Conservation (phyloP, 2,329 filamentous ascomycete species). For the Rutstroemia sp. region DNA sequence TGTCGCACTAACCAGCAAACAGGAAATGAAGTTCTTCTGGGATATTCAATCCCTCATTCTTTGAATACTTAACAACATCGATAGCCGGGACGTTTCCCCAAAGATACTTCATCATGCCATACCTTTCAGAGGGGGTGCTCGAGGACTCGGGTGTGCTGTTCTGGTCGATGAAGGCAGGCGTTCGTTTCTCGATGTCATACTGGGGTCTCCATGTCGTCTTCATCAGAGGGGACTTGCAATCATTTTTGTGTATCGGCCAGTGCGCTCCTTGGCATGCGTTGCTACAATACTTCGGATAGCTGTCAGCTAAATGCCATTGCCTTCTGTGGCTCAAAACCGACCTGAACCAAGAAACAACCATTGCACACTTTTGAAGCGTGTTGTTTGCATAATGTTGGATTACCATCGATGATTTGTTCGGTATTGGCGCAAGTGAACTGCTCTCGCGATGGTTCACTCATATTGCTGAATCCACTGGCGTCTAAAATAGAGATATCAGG, state of each 20-base stretch:
- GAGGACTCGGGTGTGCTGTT: too few relatives aligned
- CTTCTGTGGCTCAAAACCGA: background rate
- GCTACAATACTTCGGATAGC: background rate
- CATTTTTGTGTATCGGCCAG: conserved; percentile 1
- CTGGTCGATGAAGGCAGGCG: conserved; percentile 18
- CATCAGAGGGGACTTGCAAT: conserved; percentile 3
- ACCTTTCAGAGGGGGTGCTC: background rate
- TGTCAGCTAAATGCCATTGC: background rate
- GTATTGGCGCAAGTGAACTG: background rate
- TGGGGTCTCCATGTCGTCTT: conserved; percentile 1
- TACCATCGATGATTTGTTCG: background rate
- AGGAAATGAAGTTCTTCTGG: background rate
- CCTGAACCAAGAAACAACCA: conserved; percentile 5
- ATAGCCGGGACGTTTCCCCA: conserved; percentile 8
- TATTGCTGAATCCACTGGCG: background rate
- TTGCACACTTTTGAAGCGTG: background rate
- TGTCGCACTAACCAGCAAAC: background rate
- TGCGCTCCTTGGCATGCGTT: conserved; percentile 30
- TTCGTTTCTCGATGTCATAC: background rate
- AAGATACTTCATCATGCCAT: conserved; percentile 2
- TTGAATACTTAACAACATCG: background rate
- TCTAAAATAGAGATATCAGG: too few relatives aligned
- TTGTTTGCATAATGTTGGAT: background rate
- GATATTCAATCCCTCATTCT: background rate
- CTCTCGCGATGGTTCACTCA: background rate